Evolutionary conservation across 148 eudicot genomes (phyloP), one percentile per base, ranked within the genome.

Genomic region (Chenopodium suecicum): DNA sequence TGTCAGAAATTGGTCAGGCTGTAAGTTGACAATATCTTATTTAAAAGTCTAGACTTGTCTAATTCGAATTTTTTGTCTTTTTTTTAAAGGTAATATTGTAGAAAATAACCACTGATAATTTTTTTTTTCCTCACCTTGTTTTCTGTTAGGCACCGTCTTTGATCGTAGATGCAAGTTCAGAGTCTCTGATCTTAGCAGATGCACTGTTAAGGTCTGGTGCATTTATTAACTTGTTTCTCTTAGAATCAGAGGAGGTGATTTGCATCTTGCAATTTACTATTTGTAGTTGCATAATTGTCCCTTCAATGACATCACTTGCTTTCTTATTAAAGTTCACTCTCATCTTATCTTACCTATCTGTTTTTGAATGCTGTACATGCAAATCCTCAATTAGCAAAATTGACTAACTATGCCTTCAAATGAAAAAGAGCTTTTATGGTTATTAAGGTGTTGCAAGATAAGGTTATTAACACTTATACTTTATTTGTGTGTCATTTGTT

Each of bases 1-100:
- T 96, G 97, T 94, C 99, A 34, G 99, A 96, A 91, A 94, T 89
- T 88, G 99, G 99, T 80, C 99, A 96, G 86, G 95, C 99, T 66
- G 99, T 96, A 90, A 94, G 99, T 89, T 84, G 70, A 79, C 22
- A 23, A 14, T 74, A 25, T 70, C 66, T 23, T 78, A 16, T 47
- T 50, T 69, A 63, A 27, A 31, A 63, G 50, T 60, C 63, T 80
- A 27, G 58, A 73, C 60, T 31, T 74, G 52, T 52, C 29, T 19
- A 72, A 25, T 74, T 79, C 79, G 23, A 80, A 46, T 37, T 63
- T 82, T 22, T 25, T 74, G 64, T 74, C 74, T 60, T 32, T 70
- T 56, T 3, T 14, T 34, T 34, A 0, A 14, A 10, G 50, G 60
- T 54, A 0, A 50, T 63, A 37, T 69, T 25, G 71, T 67, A 68